A percentile compares a stretch with the other conserved stretches of the same genome.
Conservation (phyloP, 1,284 basidiomycete species). For the Phylloboletellus chloephorus region DNA sequence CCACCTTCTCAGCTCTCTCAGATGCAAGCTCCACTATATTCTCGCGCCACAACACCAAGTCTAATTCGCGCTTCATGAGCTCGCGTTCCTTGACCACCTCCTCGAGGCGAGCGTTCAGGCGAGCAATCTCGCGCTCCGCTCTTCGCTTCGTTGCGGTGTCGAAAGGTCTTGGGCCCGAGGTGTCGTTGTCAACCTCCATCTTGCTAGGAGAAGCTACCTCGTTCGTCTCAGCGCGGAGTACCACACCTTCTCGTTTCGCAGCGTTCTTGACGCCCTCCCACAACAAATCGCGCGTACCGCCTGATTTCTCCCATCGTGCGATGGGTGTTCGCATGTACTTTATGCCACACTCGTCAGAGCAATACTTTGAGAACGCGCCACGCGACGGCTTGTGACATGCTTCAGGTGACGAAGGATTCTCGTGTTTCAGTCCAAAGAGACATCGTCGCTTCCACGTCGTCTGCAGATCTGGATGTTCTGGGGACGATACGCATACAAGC, state of each 20-base stretch:
- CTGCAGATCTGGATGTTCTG: conserved; percentile 57
- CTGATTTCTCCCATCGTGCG: conserved; percentile 51
- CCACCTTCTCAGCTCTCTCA: conserved; percentile 51
- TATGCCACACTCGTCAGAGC: conserved; percentile 74
- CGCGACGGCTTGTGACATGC: conserved; percentile 76
- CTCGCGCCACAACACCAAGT: conserved; percentile 62
- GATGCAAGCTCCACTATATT: conserved; percentile 58
- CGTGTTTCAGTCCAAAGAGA: conserved; percentile 55
- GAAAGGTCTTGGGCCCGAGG: conserved; percentile 4
- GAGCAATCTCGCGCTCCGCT: conserved; percentile 47
- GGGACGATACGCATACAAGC: not conserved
- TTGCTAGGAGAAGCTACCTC: conserved; percentile 10
- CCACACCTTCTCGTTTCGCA: conserved; percentile 62
- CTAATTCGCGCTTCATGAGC: conserved; percentile 59
- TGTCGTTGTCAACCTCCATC: conserved; percentile 21
- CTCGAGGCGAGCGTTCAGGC: conserved; percentile 48
- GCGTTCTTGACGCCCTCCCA: conserved; percentile 70
- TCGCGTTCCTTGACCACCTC: conserved; percentile 55
- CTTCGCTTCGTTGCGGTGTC: conserved; percentile 34
- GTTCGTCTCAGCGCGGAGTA: conserved; percentile 37
- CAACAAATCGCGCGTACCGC: conserved; percentile 53
- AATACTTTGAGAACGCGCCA: conserved; percentile 78
- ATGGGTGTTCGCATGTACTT: conserved; percentile 61
- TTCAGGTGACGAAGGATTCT: conserved; percentile 51
- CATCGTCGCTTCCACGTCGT: conserved; percentile 81